A percentile compares a stretch with the other conserved stretches of the same genome.
phyloP scores from a whole-genome alignment of 2,329 filamentous ascomycete species.

The Corinectria fuckeliana region DNA sequence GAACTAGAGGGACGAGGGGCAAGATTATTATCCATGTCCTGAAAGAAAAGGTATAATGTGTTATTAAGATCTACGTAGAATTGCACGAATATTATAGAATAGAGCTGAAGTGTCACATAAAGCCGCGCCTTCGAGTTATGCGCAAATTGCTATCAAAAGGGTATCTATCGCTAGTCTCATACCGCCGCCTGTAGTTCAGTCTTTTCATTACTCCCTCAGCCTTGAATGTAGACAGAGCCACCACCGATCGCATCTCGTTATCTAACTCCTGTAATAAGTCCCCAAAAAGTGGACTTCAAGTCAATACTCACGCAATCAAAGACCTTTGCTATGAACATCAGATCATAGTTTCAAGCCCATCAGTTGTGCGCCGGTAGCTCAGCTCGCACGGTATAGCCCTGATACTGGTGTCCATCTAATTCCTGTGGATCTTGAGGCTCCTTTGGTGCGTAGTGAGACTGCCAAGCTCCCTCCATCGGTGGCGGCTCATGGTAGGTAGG shows the following conservation, averaged over 20 bases:
- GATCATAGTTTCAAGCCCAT: neutral
- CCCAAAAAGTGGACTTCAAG: neutral
- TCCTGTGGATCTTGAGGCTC: conserved; percentile 10
- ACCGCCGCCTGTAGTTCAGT: neutral
- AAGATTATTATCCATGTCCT: too few species aligned
- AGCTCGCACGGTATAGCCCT: conserved; percentile 11
- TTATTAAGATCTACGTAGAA: too few species aligned
- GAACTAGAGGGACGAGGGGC: too few species aligned
- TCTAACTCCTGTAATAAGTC: neutral
- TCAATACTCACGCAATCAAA: neutral
- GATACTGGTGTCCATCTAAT: conserved; percentile 14
- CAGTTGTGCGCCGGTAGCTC: conserved; percentile 20
- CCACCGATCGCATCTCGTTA: neutral
- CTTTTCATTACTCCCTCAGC: neutral
- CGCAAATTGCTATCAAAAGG: neutral
- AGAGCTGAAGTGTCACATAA: too few species aligned
- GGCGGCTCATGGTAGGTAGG: neutral
- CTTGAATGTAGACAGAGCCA: neutral
- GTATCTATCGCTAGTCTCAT: neutral
- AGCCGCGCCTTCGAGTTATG: neutral
- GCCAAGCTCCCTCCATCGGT: conserved; percentile 7
- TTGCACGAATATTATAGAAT: too few species aligned
- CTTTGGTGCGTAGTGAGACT: conserved; percentile 10
- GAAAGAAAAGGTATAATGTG: too few species aligned
- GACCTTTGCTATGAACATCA: neutral